Conservation (phyloP, 2,329 filamentous ascomycete species). For the Trichoderma sp. region DNA sequence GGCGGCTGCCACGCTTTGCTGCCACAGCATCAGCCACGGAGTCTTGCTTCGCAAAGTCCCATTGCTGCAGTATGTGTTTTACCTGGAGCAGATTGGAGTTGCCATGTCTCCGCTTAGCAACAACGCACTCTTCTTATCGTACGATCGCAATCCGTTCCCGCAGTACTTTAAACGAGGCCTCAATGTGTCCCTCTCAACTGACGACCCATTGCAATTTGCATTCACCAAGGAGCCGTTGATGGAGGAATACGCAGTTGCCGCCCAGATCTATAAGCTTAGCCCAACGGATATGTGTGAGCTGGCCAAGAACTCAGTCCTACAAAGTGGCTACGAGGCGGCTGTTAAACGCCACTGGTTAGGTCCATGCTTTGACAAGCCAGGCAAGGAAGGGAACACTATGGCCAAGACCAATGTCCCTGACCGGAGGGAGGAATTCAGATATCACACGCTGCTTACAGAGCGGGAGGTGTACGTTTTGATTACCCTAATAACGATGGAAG, state of each 20-base stretch:
- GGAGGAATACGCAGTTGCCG: slow-evolving; percentile 96
- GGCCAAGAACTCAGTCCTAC: slow-evolving; percentile 91
- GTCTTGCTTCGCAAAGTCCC: slow-evolving; percentile 91
- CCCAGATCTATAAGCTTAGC: slow-evolving; percentile 97
- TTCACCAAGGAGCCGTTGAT: slow-evolving; percentile 98
- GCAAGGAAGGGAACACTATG: slow-evolving; percentile 85
- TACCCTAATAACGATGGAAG: not conserved
- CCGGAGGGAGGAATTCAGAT: slow-evolving; percentile 83
- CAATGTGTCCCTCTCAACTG: slow-evolving; percentile 94
- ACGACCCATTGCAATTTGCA: slow-evolving; percentile 95
- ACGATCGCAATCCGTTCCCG: slow-evolving; percentile 94
- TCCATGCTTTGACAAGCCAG: slow-evolving; percentile 72
- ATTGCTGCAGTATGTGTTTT: slow-evolving; percentile 93
- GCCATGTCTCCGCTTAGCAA: slow-evolving; percentile 99
- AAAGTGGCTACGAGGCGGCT: slow-evolving; percentile 87
- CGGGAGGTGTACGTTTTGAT: slow-evolving; percentile 64
- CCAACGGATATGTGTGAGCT: slow-evolving; percentile 98
- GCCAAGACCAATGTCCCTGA: slow-evolving; percentile 96
- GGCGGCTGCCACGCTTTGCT: slow-evolving; percentile 86
- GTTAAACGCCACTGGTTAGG: slow-evolving; percentile 94
- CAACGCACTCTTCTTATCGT: slow-evolving; percentile 93
- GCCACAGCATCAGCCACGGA: slow-evolving; percentile 96
- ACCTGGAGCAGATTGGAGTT: slow-evolving; percentile 97
- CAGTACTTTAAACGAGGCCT: slow-evolving; percentile 93
- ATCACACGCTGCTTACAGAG: slow-evolving; percentile 84